Percentiles rank a stretch among this genome's conserved stretches.
Conservation (phyloP, 2,329 filamentous ascomycete genomes). For the Nemania sp. region DNA sequence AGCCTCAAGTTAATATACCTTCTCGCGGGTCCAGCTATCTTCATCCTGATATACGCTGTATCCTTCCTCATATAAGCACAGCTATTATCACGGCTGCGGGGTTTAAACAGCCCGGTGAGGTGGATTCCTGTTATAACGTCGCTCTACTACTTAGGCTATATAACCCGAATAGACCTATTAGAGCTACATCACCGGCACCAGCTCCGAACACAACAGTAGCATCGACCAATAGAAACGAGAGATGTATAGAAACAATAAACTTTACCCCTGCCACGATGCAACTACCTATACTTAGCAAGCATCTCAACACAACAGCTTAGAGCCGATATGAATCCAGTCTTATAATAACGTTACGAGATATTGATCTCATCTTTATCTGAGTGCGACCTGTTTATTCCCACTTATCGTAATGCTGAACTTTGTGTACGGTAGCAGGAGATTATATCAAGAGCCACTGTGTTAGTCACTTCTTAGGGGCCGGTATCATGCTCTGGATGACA, state of each 20-base stretch:
- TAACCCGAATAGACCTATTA: conserved; percentile 11
- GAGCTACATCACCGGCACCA: conserved; percentile 22
- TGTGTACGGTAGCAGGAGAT: not conserved
- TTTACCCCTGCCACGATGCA: not conserved
- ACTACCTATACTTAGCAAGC: conserved; percentile 8
- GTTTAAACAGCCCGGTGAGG: not conserved
- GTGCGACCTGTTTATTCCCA: not conserved
- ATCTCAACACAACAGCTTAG: conserved; percentile 3
- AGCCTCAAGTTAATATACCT: not conserved
- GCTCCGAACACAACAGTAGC: conserved; percentile 22
- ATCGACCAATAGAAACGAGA: conserved; percentile 19
- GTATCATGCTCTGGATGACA: not conserved
- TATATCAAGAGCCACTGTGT: not conserved
- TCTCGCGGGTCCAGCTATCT: not conserved
- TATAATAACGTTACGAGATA: not conserved
- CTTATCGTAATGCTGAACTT: not conserved
- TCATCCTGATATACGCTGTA: not conserved
- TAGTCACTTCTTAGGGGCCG: not conserved
- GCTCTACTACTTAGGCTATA: conserved; percentile 31
- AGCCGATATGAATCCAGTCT: not conserved
- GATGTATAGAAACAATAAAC: conserved; percentile 5
- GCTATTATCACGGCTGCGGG: not conserved
- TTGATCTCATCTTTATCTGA: too few species aligned
- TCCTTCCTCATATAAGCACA: not conserved
- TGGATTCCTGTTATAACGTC: not conserved